Percentiles rank a stretch among this genome's conserved stretches.
Conservation (phyloP, 352 stramenopile genomes). For the Globisporangium acanthophoron region DNA sequence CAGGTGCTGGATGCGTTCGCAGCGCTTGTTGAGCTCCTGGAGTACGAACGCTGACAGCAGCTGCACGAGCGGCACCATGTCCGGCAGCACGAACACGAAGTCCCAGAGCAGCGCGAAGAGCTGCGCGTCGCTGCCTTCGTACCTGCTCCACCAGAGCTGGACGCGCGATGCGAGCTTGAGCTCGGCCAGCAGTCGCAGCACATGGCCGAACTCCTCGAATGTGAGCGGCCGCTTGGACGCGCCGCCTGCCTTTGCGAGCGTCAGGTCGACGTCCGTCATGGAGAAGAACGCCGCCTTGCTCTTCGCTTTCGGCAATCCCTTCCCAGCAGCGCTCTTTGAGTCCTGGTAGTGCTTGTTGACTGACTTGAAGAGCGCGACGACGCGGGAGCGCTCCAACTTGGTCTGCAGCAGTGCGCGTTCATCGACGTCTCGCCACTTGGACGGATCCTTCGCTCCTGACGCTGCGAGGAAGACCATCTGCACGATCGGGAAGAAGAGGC, state of each 20-base stretch:
- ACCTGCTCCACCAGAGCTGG: conserved; percentile 42
- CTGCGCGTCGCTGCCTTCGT: conserved; percentile 30
- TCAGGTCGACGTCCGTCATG: conserved; percentile 51
- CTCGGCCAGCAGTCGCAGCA: conserved; percentile 29
- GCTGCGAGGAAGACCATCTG: conserved; percentile 40
- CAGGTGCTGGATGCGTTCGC: conserved; percentile 27
- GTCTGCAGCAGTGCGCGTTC: conserved; percentile 28
- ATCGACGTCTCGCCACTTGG: conserved; percentile 30
- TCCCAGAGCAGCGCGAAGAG: conserved; percentile 43
- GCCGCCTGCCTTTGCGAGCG: conserved; percentile 42
- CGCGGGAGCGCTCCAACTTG: conserved; percentile 48
- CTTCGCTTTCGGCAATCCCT: conserved; percentile 3
- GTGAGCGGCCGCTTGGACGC: conserved; percentile 41
- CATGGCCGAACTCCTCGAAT: conserved; percentile 36
- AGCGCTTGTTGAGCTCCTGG: conserved; percentile 20
- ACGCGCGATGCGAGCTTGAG: conserved; percentile 19
- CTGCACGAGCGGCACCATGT: conserved; percentile 18
- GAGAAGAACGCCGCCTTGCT: conserved; percentile 27
- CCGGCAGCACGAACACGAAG: conserved; percentile 27
- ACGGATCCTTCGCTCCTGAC: conserved; percentile 31
- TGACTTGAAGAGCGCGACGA: conserved; percentile 43
- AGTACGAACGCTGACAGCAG: conserved; percentile 13
- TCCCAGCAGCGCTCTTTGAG: not conserved
- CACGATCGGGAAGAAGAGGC: conserved; percentile 27
- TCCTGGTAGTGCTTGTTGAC: conserved; percentile 22